phyloP scores from a whole-genome alignment of 1,284 basidiomycete species.

The Acaromyces ingoldii region DNA sequence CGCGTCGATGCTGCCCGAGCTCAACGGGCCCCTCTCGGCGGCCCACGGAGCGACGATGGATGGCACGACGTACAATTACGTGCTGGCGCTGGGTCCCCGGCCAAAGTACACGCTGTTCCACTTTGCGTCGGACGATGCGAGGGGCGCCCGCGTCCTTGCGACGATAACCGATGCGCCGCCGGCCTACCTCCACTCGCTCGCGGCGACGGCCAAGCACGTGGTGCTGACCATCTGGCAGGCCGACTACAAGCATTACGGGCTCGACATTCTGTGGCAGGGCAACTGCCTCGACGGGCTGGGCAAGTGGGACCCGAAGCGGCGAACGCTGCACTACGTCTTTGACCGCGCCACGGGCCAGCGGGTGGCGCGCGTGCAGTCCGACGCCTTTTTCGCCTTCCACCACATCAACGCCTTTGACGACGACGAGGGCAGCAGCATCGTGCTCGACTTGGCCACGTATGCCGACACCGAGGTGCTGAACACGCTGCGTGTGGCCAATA shows the following conservation, averaged over 20 bases:
- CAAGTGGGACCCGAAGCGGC: background rate
- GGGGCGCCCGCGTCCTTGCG: background rate
- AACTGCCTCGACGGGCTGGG: background rate
- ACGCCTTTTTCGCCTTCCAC: slow-evolving; percentile 3
- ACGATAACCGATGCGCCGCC: background rate
- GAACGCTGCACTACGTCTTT: background rate
- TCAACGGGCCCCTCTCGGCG: background rate
- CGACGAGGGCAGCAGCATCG: background rate
- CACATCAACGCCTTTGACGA: slow-evolving; percentile 4
- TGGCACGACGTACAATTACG: background rate
- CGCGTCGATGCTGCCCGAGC: background rate
- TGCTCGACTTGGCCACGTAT: background rate
- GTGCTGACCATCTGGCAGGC: background rate
- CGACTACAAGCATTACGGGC: background rate
- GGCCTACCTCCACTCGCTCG: background rate
- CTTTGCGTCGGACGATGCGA: background rate
- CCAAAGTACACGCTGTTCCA: background rate
- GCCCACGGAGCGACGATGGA: background rate
- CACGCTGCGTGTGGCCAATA: background rate
- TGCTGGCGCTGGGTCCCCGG: background rate
- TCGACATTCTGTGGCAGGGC: background rate
- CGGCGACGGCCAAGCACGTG: background rate
- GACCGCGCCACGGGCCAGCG: background rate
- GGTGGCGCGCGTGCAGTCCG: background rate
- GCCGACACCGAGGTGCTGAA: background rate